These are phyloP conservation scores for Triticum urartu DNA, from an alignment of 176 grass and related monocot species.

Conservation along the genomic window DNA sequence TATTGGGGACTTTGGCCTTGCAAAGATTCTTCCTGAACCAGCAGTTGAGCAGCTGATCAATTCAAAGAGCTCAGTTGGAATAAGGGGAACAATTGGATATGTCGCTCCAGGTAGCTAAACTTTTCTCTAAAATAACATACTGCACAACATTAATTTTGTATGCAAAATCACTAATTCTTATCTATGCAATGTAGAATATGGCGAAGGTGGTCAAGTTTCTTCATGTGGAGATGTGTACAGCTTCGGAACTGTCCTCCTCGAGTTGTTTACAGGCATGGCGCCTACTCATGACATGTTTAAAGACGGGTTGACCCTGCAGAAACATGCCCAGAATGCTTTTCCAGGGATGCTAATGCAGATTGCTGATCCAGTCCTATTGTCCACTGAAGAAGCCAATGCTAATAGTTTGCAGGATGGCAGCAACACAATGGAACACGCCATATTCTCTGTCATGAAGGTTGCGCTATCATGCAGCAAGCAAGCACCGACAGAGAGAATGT, in stretches of 20 bases:
- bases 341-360: conserved; percentile 16
- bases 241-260: conserved; percentile 44
- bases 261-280: conserved; percentile 49
- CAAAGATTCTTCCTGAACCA: conserved; percentile 22
- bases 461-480: conserved; percentile 29
- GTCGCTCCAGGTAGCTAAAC: conserved; percentile 48
- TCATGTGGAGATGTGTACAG: conserved; percentile 45
- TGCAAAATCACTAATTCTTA: neutral
- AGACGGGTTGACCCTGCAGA: conserved; percentile 32
- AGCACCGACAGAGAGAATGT: conserved; percentile 18
- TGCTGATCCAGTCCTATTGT: neutral
- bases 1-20: conserved; percentile 46
- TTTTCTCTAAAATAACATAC: neutral
- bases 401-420: neutral
- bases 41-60: neutral
- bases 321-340: conserved; percentile 6
- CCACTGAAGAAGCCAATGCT: neutral
- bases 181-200: conserved; percentile 32
- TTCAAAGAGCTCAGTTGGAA: conserved; percentile 16
- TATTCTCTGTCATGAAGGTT: neutral
- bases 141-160: neutral
- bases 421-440: neutral
- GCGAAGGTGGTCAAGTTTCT: neutral
- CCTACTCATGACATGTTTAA: conserved; percentile 39
- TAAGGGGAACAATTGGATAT: conserved; percentile 58